A percentile compares a stretch with the other conserved stretches of the same genome.
Evolutionary conservation across 805 yeast species (phyloP).

Genomic region (Kluyveromyces nonfermentans): DNA sequence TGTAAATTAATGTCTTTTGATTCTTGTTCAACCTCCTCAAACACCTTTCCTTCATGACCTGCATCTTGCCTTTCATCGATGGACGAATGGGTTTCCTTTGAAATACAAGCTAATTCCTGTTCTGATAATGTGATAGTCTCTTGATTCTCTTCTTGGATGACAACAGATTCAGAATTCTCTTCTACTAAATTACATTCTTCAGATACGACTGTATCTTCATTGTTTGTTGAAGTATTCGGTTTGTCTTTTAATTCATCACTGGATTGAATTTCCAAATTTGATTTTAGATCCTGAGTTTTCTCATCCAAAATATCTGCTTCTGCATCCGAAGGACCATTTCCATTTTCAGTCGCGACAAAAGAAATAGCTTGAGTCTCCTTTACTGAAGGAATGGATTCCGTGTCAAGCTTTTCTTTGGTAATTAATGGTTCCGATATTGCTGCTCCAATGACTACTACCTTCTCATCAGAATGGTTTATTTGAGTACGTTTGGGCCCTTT

Average conservation of each 20-base stretch:
- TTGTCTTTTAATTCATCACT: too few species aligned
- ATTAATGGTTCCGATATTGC: too few species aligned
- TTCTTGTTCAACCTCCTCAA: background rate
- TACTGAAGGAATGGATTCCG: too few species aligned
- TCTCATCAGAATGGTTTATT: too few species aligned
- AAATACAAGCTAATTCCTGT: background rate
- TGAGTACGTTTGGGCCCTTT: too few species aligned
- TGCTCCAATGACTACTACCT: too few species aligned
- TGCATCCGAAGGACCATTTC: too few species aligned
- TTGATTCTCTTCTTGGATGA: background rate
- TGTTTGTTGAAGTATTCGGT: background rate
- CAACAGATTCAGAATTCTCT: background rate
- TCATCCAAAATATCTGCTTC: background rate
- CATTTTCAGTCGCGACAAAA: too few species aligned
- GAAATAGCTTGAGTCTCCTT: too few species aligned
- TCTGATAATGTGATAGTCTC: background rate
- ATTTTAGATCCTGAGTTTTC: too few species aligned
- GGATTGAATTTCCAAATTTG: too few species aligned
- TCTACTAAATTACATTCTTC: background rate
- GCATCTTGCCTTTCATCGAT: background rate
- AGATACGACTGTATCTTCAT: background rate
- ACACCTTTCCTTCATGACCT: background rate
- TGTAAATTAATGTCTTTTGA: background rate
- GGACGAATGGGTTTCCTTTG: background rate
- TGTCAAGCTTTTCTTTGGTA: too few species aligned